phyloP scores from a whole-genome alignment of 2,329 filamentous ascomycete species.

The Fusarium foetens region DNA sequence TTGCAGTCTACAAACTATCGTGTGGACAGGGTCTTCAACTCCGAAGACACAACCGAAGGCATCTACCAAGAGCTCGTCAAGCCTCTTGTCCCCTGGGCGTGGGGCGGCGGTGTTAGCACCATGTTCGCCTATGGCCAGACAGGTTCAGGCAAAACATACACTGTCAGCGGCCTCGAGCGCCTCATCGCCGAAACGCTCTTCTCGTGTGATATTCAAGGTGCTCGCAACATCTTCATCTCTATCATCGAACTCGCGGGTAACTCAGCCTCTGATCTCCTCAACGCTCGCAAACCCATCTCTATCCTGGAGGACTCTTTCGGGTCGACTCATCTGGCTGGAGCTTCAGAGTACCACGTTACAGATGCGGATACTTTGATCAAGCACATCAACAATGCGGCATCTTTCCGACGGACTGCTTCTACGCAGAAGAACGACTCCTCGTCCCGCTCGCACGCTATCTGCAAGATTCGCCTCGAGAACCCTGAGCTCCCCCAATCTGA shows the following conservation, averaged over 20 bases:
- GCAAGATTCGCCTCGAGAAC: slow-evolving; percentile 57
- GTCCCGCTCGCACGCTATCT: slow-evolving; percentile 61
- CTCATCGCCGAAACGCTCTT: slow-evolving; percentile 53
- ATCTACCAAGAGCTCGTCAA: slow-evolving; percentile 56
- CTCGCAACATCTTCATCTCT: slow-evolving; percentile 49
- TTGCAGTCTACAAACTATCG: slow-evolving; percentile 48
- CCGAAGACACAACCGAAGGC: slow-evolving; percentile 49
- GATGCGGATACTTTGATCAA: slow-evolving; percentile 45
- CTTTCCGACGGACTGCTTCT: slow-evolving; percentile 54
- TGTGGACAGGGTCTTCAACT: slow-evolving; percentile 51
- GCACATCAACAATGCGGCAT: slow-evolving; percentile 51
- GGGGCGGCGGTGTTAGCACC: slow-evolving; percentile 59
- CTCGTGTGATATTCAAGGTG: slow-evolving; percentile 37
- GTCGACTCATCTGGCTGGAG: slow-evolving; percentile 56
- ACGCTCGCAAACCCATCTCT: slow-evolving; percentile 53
- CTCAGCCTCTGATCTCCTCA: slow-evolving; percentile 53
- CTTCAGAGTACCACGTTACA: slow-evolving; percentile 51
- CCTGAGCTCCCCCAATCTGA: slow-evolving; percentile 40
- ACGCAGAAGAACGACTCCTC: slow-evolving; percentile 60
- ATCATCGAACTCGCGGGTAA: slow-evolving; percentile 55
- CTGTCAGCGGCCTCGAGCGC: slow-evolving; percentile 54
- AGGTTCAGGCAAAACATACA: slow-evolving; percentile 60
- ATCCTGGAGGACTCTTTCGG: slow-evolving; percentile 60
- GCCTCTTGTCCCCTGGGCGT: slow-evolving; percentile 57
- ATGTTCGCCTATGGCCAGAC: slow-evolving; percentile 62